These are phyloP conservation scores for Chaetomiaceae sp. DNA, from an alignment of 2,329 filamentous ascomycete genomes.

Conservation along the genomic window DNA sequence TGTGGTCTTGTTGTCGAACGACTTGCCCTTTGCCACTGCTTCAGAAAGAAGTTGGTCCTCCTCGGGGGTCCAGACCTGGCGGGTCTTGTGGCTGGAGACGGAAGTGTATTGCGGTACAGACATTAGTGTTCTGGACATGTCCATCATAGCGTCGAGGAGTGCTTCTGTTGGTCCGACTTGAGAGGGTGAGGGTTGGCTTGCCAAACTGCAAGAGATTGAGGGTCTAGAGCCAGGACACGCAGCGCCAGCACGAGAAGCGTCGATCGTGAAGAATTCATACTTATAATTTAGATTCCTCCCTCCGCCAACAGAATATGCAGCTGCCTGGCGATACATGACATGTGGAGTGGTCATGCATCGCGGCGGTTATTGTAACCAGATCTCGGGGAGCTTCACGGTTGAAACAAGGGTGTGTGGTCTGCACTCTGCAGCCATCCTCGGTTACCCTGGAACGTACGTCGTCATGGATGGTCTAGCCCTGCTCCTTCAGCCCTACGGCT, in stretches of 20 bases:
- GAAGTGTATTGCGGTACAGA: neutral
- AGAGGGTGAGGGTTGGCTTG: too few species aligned
- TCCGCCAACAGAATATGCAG: neutral
- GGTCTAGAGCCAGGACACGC: too few species aligned
- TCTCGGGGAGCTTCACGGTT: conserved; percentile 4
- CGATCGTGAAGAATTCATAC: neutral
- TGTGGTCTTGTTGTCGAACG: neutral
- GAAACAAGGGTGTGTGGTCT: neutral
- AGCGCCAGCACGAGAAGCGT: too few species aligned
- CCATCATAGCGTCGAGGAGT: neutral
- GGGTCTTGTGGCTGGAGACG: conserved; percentile 10
- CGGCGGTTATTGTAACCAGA: neutral
- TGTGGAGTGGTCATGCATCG: neutral
- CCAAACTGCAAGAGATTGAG: too few species aligned
- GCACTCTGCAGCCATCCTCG: neutral
- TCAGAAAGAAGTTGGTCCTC: conserved; percentile 22
- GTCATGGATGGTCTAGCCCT: neutral
- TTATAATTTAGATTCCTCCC: neutral
- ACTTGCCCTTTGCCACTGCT: conserved; percentile 21
- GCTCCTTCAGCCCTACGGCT: conserved; percentile 19
- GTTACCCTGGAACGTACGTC: neutral
- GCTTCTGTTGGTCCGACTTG: neutral
- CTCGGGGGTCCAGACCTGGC: conserved; percentile 24
- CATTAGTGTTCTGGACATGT: neutral
- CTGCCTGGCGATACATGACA: neutral